These are phyloP conservation scores for Moesziomyces sp. DNA, from an alignment of 1,284 basidiomycete genomes.

Conservation along the genomic window DNA sequence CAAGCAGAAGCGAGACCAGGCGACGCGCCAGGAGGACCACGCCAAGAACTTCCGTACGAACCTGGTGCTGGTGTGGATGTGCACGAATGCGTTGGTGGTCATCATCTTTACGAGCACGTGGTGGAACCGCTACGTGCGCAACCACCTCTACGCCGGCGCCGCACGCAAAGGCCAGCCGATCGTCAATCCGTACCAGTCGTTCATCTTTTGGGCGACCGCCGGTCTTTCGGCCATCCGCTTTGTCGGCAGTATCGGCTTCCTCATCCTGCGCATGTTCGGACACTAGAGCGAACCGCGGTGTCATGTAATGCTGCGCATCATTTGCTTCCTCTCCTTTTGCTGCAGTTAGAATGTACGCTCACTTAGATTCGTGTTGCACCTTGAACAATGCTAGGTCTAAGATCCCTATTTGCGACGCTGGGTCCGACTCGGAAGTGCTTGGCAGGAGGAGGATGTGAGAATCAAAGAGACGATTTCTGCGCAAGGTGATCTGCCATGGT, in stretches of 20 bases:
- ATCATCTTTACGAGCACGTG: slow-evolving; percentile 55
- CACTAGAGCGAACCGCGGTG: slow-evolving; percentile 14
- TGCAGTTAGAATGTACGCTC: no score
- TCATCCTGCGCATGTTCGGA: slow-evolving; percentile 49
- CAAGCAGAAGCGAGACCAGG: slow-evolving; percentile 50
- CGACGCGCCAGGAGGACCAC: slow-evolving; percentile 58
- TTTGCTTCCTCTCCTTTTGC: no score
- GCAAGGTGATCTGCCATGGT: slow-evolving; percentile 27
- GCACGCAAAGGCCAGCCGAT: slow-evolving; percentile 25
- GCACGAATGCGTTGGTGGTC: slow-evolving; percentile 60
- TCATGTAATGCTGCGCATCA: no score
- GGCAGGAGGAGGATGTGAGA: no score
- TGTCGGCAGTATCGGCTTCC: slow-evolving; percentile 45
- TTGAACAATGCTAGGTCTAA: no score
- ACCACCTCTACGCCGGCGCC: slow-evolving; percentile 28
- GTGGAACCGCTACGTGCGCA: slow-evolving; percentile 43
- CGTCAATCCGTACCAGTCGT: slow-evolving; percentile 46
- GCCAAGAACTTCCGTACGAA: slow-evolving; percentile 83
- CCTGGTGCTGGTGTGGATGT: slow-evolving; percentile 83
- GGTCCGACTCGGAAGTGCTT: no score
- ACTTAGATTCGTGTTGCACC: no score
- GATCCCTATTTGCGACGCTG: no score
- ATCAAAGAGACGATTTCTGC: not conserved
- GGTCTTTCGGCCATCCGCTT: slow-evolving; percentile 49
- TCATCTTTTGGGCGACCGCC: slow-evolving; percentile 50